A percentile compares a stretch with the other conserved stretches of the same genome.
Conservation (phyloP, 176 grass and related monocot genomes). For the Rhipidocladum racemiflorum region DNA sequence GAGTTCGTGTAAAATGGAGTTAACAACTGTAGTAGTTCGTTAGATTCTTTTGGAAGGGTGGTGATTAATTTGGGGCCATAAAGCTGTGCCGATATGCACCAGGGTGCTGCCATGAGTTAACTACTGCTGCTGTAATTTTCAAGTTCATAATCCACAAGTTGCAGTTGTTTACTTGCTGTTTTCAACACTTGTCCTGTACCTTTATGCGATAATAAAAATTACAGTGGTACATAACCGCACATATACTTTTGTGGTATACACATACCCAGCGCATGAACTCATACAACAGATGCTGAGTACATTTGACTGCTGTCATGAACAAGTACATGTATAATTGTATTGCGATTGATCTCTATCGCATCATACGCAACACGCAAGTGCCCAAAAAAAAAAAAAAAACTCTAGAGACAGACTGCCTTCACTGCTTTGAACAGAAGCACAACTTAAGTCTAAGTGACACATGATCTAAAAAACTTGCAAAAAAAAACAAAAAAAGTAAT, state of each 20-base stretch:
- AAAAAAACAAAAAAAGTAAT: not conserved
- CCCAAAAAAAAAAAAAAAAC: not conserved
- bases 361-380: not conserved
- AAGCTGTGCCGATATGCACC: not conserved
- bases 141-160: not conserved
- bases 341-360: not conserved
- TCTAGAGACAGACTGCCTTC: not conserved
- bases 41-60: not conserved
- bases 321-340: not conserved
- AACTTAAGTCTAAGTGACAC: not conserved
- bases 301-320: not conserved
- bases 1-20: not conserved
- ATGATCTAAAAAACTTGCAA: not conserved
- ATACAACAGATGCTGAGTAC: too few relatives aligned
- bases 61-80: not conserved
- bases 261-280: too few relatives aligned
- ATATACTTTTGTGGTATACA: too few relatives aligned
- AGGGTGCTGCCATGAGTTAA: not conserved
- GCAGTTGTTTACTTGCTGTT: not conserved
- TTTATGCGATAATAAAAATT: too few relatives aligned
- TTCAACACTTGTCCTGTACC: not conserved
- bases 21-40: not conserved
- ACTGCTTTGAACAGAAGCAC: not conserved
- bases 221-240: too few relatives aligned
- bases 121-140: not conserved